phyloP scores from a whole-genome alignment of 306 rosid genomes.

The Begonia fuchsioides region DNA sequence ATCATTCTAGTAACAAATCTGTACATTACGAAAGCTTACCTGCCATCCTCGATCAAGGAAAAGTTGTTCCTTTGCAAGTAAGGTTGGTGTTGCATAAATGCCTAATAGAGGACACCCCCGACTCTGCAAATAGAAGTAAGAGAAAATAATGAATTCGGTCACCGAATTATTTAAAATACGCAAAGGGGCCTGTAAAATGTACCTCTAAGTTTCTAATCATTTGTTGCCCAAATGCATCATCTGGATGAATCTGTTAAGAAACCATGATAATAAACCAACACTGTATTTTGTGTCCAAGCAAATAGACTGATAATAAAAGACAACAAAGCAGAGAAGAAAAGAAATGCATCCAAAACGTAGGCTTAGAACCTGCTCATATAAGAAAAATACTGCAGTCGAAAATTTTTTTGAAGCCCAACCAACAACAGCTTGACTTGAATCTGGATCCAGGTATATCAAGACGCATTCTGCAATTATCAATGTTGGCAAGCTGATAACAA shows the following conservation, averaged over 20 bases:
- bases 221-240: slow-evolving; percentile 95
- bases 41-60: slow-evolving; percentile 90
- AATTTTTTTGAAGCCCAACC: slow-evolving; percentile 78
- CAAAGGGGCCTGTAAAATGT: slow-evolving; percentile 1
- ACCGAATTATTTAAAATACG: no score
- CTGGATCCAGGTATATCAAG: slow-evolving; percentile 90
- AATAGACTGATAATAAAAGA: background rate
- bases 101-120: slow-evolving; percentile 71
- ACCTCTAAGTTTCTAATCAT: slow-evolving; percentile 96
- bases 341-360: slow-evolving; percentile 8
- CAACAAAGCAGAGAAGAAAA: background rate
- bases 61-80: slow-evolving; percentile 58
- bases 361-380: slow-evolving; percentile 79
- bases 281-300: slow-evolving; percentile 5
- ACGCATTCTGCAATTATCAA: slow-evolving; percentile 99
- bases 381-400: slow-evolving; percentile 65
- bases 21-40: slow-evolving; percentile 16
- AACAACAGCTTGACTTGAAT: slow-evolving; percentile 57
- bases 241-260: slow-evolving; percentile 66
- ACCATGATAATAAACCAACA: slow-evolving; percentile 12
- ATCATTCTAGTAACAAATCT: no score
- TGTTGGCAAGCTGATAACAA: slow-evolving; percentile 95
- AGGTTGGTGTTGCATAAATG: slow-evolving; percentile 61
- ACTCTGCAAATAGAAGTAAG: slow-evolving; percentile 23
- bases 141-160: no score